Conservation (phyloP, 768 basidiomycete species). For the Tylopilus felleus region DNA sequence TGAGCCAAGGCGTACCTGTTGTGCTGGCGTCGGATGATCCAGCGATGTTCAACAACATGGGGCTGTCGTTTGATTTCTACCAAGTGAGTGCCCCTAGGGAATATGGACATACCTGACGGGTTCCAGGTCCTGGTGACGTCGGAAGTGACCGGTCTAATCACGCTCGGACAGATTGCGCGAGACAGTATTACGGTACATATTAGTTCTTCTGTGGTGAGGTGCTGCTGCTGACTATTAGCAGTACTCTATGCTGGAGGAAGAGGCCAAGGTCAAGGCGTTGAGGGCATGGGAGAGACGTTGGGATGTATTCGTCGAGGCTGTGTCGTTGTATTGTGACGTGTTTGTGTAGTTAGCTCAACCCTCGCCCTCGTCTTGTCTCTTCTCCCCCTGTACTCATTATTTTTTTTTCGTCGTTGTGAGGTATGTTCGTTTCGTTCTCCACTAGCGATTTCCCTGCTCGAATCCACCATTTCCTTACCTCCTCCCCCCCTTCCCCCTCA, state of each 20-base stretch:
- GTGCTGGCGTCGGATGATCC: not conserved
- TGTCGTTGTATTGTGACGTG: conserved; percentile 17
- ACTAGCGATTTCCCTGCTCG: conserved; percentile 48
- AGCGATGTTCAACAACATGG: not conserved
- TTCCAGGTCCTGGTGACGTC: not conserved
- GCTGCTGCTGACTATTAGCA: not conserved
- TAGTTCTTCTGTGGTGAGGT: not conserved
- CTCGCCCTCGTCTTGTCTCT: not conserved
- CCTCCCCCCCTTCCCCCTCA: conserved; percentile 48
- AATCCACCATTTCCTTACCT: conserved; percentile 54
- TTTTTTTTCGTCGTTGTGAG: conserved; percentile 12
- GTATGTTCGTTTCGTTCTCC: conserved; percentile 35
- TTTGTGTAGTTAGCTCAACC: conserved; percentile 12
- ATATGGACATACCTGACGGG: not conserved
- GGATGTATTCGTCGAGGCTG: conserved; percentile 28
- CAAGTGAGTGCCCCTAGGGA: not conserved
- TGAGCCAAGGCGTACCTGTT: not conserved
- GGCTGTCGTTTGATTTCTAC: not conserved
- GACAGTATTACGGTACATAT: not conserved
- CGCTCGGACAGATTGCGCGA: not conserved
- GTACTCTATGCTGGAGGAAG: not conserved
- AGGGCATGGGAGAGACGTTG: conserved; percentile 47
- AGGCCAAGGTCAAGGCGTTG: conserved; percentile 14
- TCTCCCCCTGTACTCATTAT: not conserved
- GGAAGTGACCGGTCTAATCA: not conserved